Conservation (phyloP, 2,329 filamentous ascomycete genomes). For the Ophiostoma quercus region DNA sequence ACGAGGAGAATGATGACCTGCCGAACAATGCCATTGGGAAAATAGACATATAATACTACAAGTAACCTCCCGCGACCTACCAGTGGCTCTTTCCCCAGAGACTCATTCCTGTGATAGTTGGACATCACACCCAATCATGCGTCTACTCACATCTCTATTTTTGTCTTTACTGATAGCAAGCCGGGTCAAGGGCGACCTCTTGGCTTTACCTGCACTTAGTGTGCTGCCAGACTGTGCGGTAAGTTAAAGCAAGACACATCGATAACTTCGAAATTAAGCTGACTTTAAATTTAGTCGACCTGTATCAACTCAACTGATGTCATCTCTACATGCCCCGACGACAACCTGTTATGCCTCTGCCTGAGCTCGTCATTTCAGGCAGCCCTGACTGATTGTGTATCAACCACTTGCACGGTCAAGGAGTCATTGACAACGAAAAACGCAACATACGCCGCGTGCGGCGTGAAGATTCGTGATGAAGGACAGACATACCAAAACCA, state of each 20-base stretch:
- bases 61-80: background rate
- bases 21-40: background rate
- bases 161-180: background rate
- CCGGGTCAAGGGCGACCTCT: background rate
- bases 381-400: constrained; percentile 7
- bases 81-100: background rate
- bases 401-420: constrained; percentile 13
- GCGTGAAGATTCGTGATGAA: constrained; percentile 30
- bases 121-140: background rate
- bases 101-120: background rate
- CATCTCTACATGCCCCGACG: background rate
- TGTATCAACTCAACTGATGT: constrained; percentile 8
- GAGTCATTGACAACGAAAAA: constrained; percentile 27
- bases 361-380: constrained; percentile 7
- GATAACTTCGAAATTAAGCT: background rate
- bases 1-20: background rate
- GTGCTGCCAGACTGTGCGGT: background rate
- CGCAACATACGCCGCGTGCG: constrained; percentile 31
- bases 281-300: background rate
- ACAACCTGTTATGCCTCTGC: constrained; percentile 18
- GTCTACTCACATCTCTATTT: background rate
- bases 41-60: background rate
- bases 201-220: background rate
- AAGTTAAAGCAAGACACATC: background rate
- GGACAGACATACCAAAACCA: constrained; percentile 30